Conservation (phyloP, 2,329 filamentous ascomycete species). For the Arthroderma uncinatum region DNA sequence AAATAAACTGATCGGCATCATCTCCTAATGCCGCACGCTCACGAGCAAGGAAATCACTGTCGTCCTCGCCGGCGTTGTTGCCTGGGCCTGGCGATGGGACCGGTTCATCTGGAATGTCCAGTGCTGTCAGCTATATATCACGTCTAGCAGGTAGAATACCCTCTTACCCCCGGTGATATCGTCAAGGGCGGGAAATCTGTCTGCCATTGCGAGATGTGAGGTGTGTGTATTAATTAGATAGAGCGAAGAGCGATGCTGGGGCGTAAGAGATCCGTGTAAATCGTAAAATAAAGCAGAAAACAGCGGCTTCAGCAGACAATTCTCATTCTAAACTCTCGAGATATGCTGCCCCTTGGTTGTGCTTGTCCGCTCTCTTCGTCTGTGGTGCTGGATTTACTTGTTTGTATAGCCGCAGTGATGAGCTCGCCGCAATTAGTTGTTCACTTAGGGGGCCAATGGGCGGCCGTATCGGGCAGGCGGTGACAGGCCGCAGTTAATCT, state of each 20-base stretch:
- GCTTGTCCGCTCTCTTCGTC: neutral
- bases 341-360: neutral
- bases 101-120: constrained; percentile 17
- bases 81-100: constrained; percentile 20
- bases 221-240: constrained; percentile 2
- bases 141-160: neutral
- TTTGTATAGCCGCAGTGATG: neutral
- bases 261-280: constrained; percentile 5
- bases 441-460: neutral
- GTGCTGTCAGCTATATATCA: neutral
- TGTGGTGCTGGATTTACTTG: neutral
- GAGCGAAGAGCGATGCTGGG: constrained; percentile 11
- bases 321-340: neutral
- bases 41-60: constrained; percentile 78
- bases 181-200: constrained; percentile 67
- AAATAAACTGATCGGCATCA: constrained; percentile 82
- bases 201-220: constrained; percentile 47
- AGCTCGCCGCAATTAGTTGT: neutral
- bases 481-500: neutral
- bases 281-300: neutral
- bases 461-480: neutral
- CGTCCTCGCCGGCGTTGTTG: constrained; percentile 31
- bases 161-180: constrained; percentile 43
- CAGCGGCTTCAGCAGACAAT: neutral
- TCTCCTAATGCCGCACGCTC: constrained; percentile 86